phyloP scores from a whole-genome alignment of 2,329 filamentous ascomycete genomes.

The Pseudohalonectria lignicola region DNA sequence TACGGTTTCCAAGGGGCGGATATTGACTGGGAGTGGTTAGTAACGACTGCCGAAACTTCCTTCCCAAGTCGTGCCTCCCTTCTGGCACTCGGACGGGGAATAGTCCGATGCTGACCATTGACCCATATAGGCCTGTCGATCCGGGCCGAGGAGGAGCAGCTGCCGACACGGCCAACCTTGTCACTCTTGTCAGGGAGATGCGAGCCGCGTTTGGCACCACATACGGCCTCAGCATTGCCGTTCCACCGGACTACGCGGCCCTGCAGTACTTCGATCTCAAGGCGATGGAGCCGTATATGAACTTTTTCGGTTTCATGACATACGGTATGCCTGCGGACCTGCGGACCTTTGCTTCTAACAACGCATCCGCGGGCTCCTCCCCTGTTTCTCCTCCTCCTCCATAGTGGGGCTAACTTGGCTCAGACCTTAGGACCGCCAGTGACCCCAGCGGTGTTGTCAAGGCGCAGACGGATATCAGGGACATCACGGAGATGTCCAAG shows the following conservation, averaged over 20 bases:
- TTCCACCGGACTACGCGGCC: conserved; percentile 26
- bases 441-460: conserved; percentile 20
- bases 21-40: conserved; percentile 36
- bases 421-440: conserved; percentile 29
- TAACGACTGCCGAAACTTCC: no score
- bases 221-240: conserved; percentile 28
- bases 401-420: background rate
- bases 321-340: conserved; percentile 16
- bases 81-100: no score
- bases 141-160: conserved; percentile 21
- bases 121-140: no score
- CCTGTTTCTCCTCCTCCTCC: no score
- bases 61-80: no score
- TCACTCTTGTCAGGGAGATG: conserved; percentile 22
- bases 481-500: conserved; percentile 23
- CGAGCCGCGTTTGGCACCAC: conserved; percentile 18
- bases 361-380: no score
- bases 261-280: conserved; percentile 22
- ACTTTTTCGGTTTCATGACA: conserved; percentile 25
- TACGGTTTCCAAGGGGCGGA: conserved; percentile 31
- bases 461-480: conserved; percentile 28
- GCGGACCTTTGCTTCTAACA: background rate
- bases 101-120: no score
- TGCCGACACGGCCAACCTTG: conserved; percentile 24
- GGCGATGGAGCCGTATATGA: conserved; percentile 23